Conservation (phyloP, 352 stramenopile species). For the Globisporangium ultimum region DNA sequence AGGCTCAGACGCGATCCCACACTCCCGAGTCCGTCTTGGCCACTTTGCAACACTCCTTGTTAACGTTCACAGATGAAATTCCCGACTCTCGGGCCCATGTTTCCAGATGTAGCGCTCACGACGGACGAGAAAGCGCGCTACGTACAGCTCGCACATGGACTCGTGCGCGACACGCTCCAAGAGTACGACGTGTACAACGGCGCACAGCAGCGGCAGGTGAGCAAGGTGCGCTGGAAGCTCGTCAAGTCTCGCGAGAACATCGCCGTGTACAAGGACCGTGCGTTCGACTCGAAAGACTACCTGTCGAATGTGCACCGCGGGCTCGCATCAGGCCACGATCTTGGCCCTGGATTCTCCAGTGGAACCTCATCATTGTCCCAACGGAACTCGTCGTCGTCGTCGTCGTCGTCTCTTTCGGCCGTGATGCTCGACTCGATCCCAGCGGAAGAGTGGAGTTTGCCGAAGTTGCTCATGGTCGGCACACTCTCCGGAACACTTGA, state of each 20-base stretch:
- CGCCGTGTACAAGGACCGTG: slow-evolving; percentile 37
- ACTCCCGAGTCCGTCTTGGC: no score
- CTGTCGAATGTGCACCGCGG: slow-evolving; percentile 15
- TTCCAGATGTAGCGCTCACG: slow-evolving; percentile 13
- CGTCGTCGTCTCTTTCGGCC: neutral
- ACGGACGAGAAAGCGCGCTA: slow-evolving; percentile 22
- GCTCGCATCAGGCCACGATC: slow-evolving; percentile 8
- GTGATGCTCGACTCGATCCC: slow-evolving; percentile 2
- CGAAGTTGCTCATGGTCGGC: slow-evolving; percentile 47
- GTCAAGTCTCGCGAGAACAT: slow-evolving; percentile 43
- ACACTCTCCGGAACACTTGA: slow-evolving; percentile 48
- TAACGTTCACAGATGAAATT: slow-evolving; percentile 15
- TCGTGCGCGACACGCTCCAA: slow-evolving; percentile 30
- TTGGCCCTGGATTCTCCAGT: neutral
- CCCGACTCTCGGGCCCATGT: slow-evolving; percentile 18
- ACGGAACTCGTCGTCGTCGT: neutral
- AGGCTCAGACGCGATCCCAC: no score
- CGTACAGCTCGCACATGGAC: slow-evolving; percentile 19
- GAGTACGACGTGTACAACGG: slow-evolving; percentile 29
- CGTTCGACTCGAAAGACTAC: slow-evolving; percentile 6
- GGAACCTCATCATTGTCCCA: neutral
- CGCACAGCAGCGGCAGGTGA: slow-evolving; percentile 14
- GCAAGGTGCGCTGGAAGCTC: slow-evolving; percentile 29
- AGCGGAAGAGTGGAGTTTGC: slow-evolving; percentile 33
- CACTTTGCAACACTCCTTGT: no score